A percentile compares a stretch with the other conserved stretches of the same genome.
Evolutionary conservation across 2,329 filamentous ascomycete genomes (phyloP).

Genomic region (Cytospora piceae): DNA sequence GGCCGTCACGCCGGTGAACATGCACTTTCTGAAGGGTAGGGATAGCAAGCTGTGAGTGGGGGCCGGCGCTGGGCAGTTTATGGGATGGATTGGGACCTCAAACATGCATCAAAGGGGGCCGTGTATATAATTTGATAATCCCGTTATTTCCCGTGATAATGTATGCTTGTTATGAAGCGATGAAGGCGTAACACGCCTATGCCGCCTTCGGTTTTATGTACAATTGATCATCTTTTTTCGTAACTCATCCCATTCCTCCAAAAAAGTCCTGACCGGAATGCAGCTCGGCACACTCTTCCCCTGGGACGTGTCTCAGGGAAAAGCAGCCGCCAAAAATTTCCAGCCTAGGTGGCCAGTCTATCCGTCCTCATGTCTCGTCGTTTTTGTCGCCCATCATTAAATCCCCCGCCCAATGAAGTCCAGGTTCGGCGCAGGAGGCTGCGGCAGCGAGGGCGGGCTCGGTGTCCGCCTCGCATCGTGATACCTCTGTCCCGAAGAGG

Average conservation of each 20-base stretch:
- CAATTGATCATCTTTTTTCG: not conserved
- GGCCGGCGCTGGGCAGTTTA: not conserved
- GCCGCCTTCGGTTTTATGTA: not conserved
- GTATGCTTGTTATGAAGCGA: not conserved
- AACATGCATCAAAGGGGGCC: not conserved
- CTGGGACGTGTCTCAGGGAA: not conserved
- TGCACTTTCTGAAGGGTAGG: slow-evolving; percentile 51
- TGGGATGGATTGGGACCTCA: not conserved
- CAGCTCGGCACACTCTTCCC: not conserved
- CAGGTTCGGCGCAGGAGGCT: slow-evolving; percentile 10
- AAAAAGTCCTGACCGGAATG: not conserved
- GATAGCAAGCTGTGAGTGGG: slow-evolving; percentile 7
- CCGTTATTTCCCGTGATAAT: not conserved
- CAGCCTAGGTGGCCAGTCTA: not conserved
- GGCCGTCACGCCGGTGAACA: slow-evolving; percentile 65
- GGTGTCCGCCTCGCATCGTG: slow-evolving; percentile 13
- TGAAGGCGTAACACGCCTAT: not conserved
- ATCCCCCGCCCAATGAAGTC: slow-evolving; percentile 28
- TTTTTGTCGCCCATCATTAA: not conserved
- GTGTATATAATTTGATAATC: not conserved
- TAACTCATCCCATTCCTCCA: slow-evolving; percentile 2
- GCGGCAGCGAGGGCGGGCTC: slow-evolving; percentile 14
- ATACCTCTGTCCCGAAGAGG: slow-evolving; percentile 23
- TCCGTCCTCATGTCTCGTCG: not conserved
- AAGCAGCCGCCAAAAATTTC: not conserved